Conservation (phyloP, 176 grass and related monocot genomes). For the Cenchrus americanus region DNA sequence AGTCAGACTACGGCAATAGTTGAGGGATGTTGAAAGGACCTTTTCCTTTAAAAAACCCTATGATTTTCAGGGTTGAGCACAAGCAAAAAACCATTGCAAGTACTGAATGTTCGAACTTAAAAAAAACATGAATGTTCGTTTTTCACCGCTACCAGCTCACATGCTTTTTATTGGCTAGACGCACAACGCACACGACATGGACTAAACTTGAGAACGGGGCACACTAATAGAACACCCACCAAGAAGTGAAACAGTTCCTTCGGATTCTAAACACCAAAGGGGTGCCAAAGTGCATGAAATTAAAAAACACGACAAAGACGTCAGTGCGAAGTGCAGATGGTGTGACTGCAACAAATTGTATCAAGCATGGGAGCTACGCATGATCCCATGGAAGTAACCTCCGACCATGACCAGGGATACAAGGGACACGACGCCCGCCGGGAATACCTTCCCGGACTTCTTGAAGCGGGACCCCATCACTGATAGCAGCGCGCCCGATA, state of each 20-base stretch:
- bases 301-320: not conserved
- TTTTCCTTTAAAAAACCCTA: too few species aligned
- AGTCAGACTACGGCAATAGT: too few species aligned
- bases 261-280: not conserved
- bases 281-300: not conserved
- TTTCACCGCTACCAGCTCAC: not conserved
- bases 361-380: conserved; percentile 62
- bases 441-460: conserved; percentile 83
- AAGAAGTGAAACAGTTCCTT: not conserved
- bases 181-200: not conserved
- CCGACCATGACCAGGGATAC: conserved; percentile 80
- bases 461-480: conserved; percentile 90
- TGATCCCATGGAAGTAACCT: conserved; percentile 78
- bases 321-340: not conserved
- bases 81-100: too few species aligned
- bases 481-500: conserved; percentile 64
- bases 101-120: too few species aligned
- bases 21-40: too few species aligned
- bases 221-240: not conserved
- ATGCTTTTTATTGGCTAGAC: conserved; percentile 8
- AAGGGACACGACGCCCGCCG: conserved; percentile 70
- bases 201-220: not conserved
- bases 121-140: not conserved
- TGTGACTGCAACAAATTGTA: not conserved
- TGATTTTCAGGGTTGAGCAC: too few species aligned